phyloP scores from a whole-genome alignment of 106 monocot genomes.

The Gastrodia elata region DNA sequence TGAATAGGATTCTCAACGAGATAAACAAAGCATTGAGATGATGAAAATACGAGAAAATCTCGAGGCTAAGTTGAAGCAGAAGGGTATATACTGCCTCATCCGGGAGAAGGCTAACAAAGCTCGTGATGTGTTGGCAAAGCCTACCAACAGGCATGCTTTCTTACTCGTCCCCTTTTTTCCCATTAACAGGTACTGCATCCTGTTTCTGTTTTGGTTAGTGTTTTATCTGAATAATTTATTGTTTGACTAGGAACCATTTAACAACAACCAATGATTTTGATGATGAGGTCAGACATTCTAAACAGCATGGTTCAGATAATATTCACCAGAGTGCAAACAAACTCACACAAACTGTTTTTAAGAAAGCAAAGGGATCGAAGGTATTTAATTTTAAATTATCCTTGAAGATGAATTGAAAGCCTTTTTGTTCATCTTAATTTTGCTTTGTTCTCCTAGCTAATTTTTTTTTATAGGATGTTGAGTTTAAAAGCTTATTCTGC shows the following conservation, averaged over 20 bases:
- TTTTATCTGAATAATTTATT: slow-evolving; percentile 2
- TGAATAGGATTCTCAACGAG: slow-evolving; percentile 29
- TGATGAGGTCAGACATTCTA: slow-evolving; percentile 37
- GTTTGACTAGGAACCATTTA: slow-evolving; percentile 30
- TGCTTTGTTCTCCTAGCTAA: neutral
- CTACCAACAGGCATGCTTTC: slow-evolving; percentile 28
- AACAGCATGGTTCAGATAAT: slow-evolving; percentile 4
- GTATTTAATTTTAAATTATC: slow-evolving; percentile 23
- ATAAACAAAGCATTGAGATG: slow-evolving; percentile 65
- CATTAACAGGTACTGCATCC: neutral
- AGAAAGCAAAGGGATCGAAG: slow-evolving; percentile 39
- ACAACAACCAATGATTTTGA: slow-evolving; percentile 66
- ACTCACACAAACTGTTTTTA: slow-evolving; percentile 18
- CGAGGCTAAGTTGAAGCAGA: slow-evolving; percentile 79
- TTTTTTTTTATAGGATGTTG: neutral
- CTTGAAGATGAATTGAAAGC: neutral
- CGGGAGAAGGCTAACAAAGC: slow-evolving; percentile 12
- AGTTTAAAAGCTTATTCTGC: neutral
- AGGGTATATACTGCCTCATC: slow-evolving; percentile 37
- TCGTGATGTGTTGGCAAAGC: slow-evolving; percentile 13
- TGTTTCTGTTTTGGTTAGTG: neutral
- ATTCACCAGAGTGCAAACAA: slow-evolving; percentile 12
- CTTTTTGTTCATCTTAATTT: neutral
- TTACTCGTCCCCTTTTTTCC: slow-evolving; percentile 1
- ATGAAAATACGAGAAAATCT: slow-evolving; percentile 77